These are phyloP conservation scores for Xeromyces bisporus DNA, from an alignment of 495 filamentous ascomycete genomes.

Conservation along the genomic window DNA sequence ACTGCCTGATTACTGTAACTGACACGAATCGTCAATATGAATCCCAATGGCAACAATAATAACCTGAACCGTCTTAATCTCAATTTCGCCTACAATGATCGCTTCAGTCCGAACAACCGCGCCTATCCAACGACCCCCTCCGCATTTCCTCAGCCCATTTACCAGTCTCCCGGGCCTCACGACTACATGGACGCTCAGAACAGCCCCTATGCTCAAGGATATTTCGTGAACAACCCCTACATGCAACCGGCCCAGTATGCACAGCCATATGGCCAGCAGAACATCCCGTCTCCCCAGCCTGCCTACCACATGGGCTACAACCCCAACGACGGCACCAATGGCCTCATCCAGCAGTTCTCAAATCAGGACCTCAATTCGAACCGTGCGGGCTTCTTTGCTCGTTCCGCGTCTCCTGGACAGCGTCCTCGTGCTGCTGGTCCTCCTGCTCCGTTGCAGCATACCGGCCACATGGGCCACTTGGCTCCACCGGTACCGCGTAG, in stretches of 20 bases:
- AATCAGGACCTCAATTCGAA: constrained; percentile 81
- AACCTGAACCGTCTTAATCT: constrained; percentile 42
- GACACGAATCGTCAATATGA: constrained; percentile 21
- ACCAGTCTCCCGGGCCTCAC: constrained; percentile 44
- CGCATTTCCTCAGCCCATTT: constrained; percentile 85
- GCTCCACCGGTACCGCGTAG: constrained; percentile 44
- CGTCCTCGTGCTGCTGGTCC: constrained; percentile 63
- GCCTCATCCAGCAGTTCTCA: constrained; percentile 86
- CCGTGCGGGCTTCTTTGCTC: constrained; percentile 49
- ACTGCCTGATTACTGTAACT: neutral
- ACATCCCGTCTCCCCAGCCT: constrained; percentile 33
- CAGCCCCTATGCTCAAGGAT: constrained; percentile 37
- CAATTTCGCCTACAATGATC: constrained; percentile 51
- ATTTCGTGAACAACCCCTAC: constrained; percentile 45
- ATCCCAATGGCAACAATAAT: constrained; percentile 41
- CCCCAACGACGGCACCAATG: constrained; percentile 49
- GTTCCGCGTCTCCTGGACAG: constrained; percentile 52
- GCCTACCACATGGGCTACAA: constrained; percentile 34
- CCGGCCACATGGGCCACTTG: constrained; percentile 47
- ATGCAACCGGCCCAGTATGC: constrained; percentile 42
- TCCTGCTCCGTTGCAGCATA: constrained; percentile 34
- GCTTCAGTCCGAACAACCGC: constrained; percentile 53
- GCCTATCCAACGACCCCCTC: constrained; percentile 94
- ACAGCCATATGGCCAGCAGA: constrained; percentile 49
- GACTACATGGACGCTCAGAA: constrained; percentile 33